Percentiles rank a stretch among this genome's conserved stretches.
Evolutionary conservation across 1,284 basidiomycete genomes (phyloP).

Genomic region (Pholiota adiposa): DNA sequence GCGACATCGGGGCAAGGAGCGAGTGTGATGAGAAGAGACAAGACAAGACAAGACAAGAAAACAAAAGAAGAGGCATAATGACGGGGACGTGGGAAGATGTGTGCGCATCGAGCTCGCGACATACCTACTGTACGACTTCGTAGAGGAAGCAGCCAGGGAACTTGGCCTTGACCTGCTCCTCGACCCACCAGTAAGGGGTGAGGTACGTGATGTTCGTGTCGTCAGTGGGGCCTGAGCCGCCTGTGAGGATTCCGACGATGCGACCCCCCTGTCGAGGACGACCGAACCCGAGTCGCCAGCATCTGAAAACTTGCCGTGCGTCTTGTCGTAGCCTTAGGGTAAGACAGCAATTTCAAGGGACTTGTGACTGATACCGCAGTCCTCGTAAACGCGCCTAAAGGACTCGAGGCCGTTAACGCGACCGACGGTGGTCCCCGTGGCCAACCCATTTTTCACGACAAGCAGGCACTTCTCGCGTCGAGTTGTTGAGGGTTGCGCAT

Average conservation of each 20-base stretch:
- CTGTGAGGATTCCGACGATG: conserved; percentile 34
- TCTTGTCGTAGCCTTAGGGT: conserved; percentile 33
- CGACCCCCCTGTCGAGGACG: conserved; percentile 34
- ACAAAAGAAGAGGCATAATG: too few species aligned
- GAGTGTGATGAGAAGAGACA: too few species aligned
- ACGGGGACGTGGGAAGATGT: too few species aligned
- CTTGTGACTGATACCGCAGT: conserved; percentile 18
- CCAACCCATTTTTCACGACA: conserved; percentile 32
- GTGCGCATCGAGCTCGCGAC: too few species aligned
- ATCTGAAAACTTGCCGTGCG: neutral
- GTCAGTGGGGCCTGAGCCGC: conserved; percentile 20
- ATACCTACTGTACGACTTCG: neutral
- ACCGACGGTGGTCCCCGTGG: conserved; percentile 39
- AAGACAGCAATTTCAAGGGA: conserved; percentile 33
- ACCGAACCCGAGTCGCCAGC: conserved; percentile 42
- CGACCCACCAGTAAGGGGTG: conserved; percentile 33
- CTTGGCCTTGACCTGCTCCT: conserved; percentile 28
- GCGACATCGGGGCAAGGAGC: too few species aligned
- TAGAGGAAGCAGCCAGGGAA: conserved; percentile 27
- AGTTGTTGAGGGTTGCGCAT: neutral
- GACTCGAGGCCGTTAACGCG: conserved; percentile 33
- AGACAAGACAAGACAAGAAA: too few species aligned
- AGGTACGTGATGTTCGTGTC: conserved; percentile 36
- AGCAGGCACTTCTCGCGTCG: conserved; percentile 3
- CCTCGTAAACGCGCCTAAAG: conserved; percentile 29